These are phyloP conservation scores for Mucor velutinosus DNA, from an alignment of 371 early-diverging fungal genomes.

Conservation along the genomic window DNA sequence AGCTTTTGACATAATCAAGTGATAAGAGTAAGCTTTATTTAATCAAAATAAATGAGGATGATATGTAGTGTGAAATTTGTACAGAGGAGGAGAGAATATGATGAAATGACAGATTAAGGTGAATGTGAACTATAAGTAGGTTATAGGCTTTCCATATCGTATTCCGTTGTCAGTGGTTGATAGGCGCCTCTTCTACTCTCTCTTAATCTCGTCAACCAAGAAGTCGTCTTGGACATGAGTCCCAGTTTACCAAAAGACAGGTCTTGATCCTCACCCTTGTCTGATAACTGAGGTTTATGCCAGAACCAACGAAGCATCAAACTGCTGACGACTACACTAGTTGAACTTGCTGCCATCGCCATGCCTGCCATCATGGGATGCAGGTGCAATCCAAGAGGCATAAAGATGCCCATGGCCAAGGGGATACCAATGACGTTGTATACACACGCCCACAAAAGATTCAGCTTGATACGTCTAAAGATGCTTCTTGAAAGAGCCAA, in stretches of 20 bases:
- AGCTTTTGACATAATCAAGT: too few species aligned
- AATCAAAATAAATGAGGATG: too few species aligned
- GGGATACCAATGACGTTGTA: constrained; percentile 93
- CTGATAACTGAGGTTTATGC: constrained; percentile 48
- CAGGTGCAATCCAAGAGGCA: constrained; percentile 82
- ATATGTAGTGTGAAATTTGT: too few species aligned
- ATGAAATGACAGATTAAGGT: too few species aligned
- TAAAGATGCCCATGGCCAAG: constrained; percentile 90
- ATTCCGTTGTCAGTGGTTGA: constrained; percentile 15
- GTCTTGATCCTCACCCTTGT: neutral
- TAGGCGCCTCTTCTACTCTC: constrained; percentile 11
- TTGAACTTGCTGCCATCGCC: constrained; percentile 93
- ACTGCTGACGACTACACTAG: constrained; percentile 89
- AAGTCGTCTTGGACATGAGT: neutral
- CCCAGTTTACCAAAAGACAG: neutral
- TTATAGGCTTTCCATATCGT: constrained; percentile 16
- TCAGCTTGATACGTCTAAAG: constrained; percentile 80
- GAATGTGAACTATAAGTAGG: neutral
- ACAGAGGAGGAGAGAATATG: too few species aligned
- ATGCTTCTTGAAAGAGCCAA: constrained; percentile 84
- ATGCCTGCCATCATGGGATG: constrained; percentile 93
- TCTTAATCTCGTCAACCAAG: neutral
- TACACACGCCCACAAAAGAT: constrained; percentile 87
- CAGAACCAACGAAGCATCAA: constrained; percentile 76
- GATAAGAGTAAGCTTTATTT: too few species aligned